A percentile compares a stretch with the other conserved stretches of the same genome.
Conservation (phyloP, 1,139 yeast species). For the Chernovozyma sophiae-reginae region DNA sequence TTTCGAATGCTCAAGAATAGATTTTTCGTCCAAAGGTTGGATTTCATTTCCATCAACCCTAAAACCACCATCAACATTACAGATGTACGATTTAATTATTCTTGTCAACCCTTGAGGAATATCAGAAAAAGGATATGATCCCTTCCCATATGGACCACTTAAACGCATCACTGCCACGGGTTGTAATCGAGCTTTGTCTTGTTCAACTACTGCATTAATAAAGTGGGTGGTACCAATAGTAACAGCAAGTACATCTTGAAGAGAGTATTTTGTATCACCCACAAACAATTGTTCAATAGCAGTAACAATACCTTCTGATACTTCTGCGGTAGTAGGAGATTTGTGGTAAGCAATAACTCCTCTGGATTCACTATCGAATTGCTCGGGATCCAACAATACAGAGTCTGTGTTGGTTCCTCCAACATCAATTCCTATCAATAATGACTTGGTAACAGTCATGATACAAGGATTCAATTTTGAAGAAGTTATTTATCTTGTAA, state of each 20-base stretch:
- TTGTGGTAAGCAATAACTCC: constrained; percentile 40
- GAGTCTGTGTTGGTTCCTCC: constrained; percentile 50
- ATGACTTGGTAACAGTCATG: background rate
- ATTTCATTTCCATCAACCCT: constrained; percentile 37
- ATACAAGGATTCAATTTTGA: no score
- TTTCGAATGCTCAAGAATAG: constrained; percentile 21
- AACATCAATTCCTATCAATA: constrained; percentile 40
- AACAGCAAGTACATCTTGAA: constrained; percentile 26
- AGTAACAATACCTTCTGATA: constrained; percentile 35
- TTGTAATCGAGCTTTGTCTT: constrained; percentile 32
- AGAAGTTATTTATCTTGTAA: no score
- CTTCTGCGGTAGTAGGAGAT: constrained; percentile 38
- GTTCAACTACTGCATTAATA: constrained; percentile 42
- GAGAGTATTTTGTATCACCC: constrained; percentile 7
- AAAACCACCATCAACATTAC: constrained; percentile 31
- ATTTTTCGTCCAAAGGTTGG: constrained; percentile 24
- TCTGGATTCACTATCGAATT: constrained; percentile 14
- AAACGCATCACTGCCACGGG: constrained; percentile 37
- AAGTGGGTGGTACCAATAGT: constrained; percentile 46
- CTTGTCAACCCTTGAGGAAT: constrained; percentile 31
- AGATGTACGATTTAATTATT: constrained; percentile 27
- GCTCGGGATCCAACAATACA: constrained; percentile 34
- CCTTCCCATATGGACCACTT: constrained; percentile 32
- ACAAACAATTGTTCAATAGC: constrained; percentile 28
- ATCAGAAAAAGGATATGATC: constrained; percentile 35